Evolutionary conservation across 2,329 filamentous ascomycete species (phyloP), one percentile per base, ranked within the genome.

Genomic region (Pestalotiopsis sp.): DNA sequence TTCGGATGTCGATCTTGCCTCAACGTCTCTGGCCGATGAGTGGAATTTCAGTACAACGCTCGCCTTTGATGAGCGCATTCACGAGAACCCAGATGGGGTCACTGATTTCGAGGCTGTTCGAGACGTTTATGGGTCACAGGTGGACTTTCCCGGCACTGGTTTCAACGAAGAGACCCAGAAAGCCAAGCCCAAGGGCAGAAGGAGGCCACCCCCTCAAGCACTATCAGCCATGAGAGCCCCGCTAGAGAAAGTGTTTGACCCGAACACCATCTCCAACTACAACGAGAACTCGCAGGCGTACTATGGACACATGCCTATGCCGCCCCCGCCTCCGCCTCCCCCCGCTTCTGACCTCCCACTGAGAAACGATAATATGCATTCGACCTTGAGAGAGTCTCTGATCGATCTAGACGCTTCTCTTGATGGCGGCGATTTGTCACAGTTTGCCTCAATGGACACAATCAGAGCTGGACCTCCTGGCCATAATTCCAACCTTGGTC

Each of bases 1-100:
- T 13, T 78, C 79, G 1, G 79, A 79, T 60, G 73, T 80, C 13
- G 79, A 79, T 60, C 74, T 80, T 14, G 82, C 85, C 1, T 80
- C 83, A 2, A 81, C 81, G 1, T 81, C 81, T 0, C 73, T 85
- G 68, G 84, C 84, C 67, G 88, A 90, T 70, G 88, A 90, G 70
- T 91, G 89, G 89, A 91, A 90, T 69, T 91, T 91, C 70, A 89
- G 86, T 73, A 90, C 88, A 0, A 91, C 89, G 0, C 82, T 87
- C 20, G 86, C 85, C n/a, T 91, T 91, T 70, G 89, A 90, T 72
- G 83, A 86, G 71, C 82, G 86, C 67, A 81, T 89, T 13, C 81
- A 87, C 67, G 80, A 83, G 69, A 81, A 82, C 61, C 81, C 83
- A 22, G 86, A 87, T 71, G 83, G 74, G 4, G 69, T 68, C n/a